Evolutionary conservation across 2,329 filamentous ascomycete genomes (phyloP).

Genomic region (Hymenoscyphus infarciens): DNA sequence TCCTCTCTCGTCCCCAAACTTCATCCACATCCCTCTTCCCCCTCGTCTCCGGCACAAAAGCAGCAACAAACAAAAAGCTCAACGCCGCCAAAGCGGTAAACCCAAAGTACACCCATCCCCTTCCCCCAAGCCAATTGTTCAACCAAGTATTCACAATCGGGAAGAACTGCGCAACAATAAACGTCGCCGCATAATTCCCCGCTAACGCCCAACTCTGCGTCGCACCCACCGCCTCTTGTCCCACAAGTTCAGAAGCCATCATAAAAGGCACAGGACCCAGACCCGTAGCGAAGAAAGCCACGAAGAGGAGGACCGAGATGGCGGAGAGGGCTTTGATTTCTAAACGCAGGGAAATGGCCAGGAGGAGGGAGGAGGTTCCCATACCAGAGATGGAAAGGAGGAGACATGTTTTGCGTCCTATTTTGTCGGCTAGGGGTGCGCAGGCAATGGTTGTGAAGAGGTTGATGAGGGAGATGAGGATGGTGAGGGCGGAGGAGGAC

Average conservation of each 20-base stretch:
- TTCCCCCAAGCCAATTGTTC: conserved; percentile 59
- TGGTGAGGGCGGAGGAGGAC: conserved; percentile 78
- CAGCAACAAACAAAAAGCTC: conserved; percentile 68
- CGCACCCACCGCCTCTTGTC: conserved; percentile 84
- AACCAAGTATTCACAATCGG: conserved; percentile 76
- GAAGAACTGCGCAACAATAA: conserved; percentile 92
- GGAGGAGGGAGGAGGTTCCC: conserved; percentile 69
- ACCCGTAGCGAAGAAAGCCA: conserved; percentile 84
- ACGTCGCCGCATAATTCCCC: conserved; percentile 87
- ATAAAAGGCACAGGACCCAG: conserved; percentile 95
- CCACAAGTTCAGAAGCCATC: conserved; percentile 84
- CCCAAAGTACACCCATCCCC: conserved; percentile 87
- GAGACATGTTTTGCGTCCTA: conserved; percentile 84
- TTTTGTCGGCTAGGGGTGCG: conserved; percentile 79
- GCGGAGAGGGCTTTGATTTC: conserved; percentile 73
- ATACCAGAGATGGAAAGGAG: conserved; percentile 81
- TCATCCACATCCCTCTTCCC: conserved; percentile 81
- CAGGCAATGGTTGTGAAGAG: conserved; percentile 77
- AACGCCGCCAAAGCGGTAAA: conserved; percentile 72
- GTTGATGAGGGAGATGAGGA: conserved; percentile 83
- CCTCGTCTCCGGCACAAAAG: conserved; percentile 80
- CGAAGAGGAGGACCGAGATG: conserved; percentile 77
- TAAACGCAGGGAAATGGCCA: conserved; percentile 77
- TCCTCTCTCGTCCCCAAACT: conserved; percentile 73
- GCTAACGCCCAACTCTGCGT: conserved; percentile 85